These are phyloP conservation scores for Dendrobium catenatum DNA, from an alignment of 106 monocot genomes.

Conservation along the genomic window DNA sequence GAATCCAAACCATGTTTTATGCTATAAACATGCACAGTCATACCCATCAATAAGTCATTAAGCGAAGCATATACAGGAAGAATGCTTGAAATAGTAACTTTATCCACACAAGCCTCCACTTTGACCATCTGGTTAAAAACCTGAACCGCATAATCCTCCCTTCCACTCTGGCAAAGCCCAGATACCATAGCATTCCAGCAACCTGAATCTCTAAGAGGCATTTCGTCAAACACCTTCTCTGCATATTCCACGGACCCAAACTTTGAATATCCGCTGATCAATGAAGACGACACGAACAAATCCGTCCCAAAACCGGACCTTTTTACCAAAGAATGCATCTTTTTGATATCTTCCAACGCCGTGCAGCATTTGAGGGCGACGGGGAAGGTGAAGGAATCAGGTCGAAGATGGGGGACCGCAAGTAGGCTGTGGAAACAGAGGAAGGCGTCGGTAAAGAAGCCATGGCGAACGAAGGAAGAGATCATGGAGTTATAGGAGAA, in stretches of 20 bases:
- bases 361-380: slow-evolving; percentile 48
- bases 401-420: not conserved
- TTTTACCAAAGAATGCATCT: slow-evolving; percentile 36
- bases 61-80: slow-evolving; percentile 48
- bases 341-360: slow-evolving; percentile 10
- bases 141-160: slow-evolving; percentile 13
- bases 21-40: slow-evolving; percentile 31
- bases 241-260: slow-evolving; percentile 29
- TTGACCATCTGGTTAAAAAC: slow-evolving; percentile 45
- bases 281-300: slow-evolving; percentile 16
- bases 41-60: slow-evolving; percentile 25
- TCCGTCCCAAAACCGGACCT: slow-evolving; percentile 33
- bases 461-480: slow-evolving; percentile 30
- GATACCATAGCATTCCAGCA: slow-evolving; percentile 70
- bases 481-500: slow-evolving; percentile 52
- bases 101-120: slow-evolving; percentile 28
- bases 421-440: slow-evolving; percentile 30
- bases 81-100: slow-evolving; percentile 49
- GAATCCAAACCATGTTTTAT: slow-evolving; percentile 44
- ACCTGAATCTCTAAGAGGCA: slow-evolving; percentile 39
- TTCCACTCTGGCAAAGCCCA: slow-evolving; percentile 54
- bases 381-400: slow-evolving; percentile 55
- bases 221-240: slow-evolving; percentile 46
- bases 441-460: slow-evolving; percentile 18
- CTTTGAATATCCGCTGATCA: slow-evolving; percentile 30